Evolutionary conservation across 2,329 filamentous ascomycete species (phyloP), one percentile per base, ranked within the genome.

Genomic region (Periglandula ipomoeae): DNA sequence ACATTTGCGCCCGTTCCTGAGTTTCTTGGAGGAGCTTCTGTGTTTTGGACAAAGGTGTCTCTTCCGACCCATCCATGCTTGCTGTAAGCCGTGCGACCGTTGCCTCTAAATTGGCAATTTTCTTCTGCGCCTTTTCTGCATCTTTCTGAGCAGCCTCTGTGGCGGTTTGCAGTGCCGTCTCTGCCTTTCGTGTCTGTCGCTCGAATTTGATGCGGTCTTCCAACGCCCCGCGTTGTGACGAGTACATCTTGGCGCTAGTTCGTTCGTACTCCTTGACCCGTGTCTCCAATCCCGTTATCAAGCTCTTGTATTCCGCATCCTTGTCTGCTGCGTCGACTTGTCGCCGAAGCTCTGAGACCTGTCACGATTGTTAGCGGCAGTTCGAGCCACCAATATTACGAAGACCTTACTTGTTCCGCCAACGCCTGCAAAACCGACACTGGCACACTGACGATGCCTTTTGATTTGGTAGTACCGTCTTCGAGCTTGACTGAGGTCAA

Each of bases 191-290:
- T 44, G 70, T 70, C 27, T 79, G 67, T 19, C 61, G 65, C 54
- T 79, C 70, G 37, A 74, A 75, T 5, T 56, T 57, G 30, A 65
- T 67, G 30, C 76, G 73, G 20, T 82, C 78, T 49, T 72, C 63
- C 5, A 80, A 59, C 3, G 78, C 75, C 13, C 66, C 66, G 53
- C 74, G 70, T 50, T 72, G 74, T 39, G 68, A 69, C 7, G 64
- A 59, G 44, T 78, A 72, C 4, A 79, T 69, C 5, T 62, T 61
- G 20, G 65, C 63, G 2, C 73, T 59, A 2, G 73, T 74, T 20
- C 63, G 64, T 44, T 71, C 63, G 46, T 73, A 68, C 17, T 72
- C 72, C 26, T 71, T 68, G 15, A 74, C 58, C 44, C 75, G 70
- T 19, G 57, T 59, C 48, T 78, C 70, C 0, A 78, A 65, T 2